Evolutionary conservation across 2,329 filamentous ascomycete genomes (phyloP), one percentile per base, ranked within the genome.

Genomic region (Exophiala oligosperma): DNA sequence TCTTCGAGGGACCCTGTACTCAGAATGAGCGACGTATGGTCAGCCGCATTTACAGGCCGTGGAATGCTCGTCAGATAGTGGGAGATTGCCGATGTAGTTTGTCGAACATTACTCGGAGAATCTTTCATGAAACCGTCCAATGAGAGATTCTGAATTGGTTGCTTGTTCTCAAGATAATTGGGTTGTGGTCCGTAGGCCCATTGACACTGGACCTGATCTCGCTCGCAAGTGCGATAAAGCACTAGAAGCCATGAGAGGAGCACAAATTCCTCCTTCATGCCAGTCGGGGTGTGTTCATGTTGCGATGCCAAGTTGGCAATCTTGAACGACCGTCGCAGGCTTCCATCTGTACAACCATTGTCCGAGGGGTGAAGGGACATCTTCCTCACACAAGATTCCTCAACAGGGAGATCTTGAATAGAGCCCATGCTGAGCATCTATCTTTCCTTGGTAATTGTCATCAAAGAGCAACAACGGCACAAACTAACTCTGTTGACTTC

Each of bases 231-330:
- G 9, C 77, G 71, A 55, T 78, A 56, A 6, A 80, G 73, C 5
- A 77, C 72, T 11, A 79, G 68, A 12, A 79, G 70, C 78, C 78
- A 80, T 41, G 78, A 72, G 37, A 75, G 46, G 9, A 79, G 71
- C 11, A 79, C 17, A 14, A 75, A 52, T 17, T 77, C 76, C n/a
- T 78, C 73, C 56, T 63, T 74, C 66, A 75, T 69, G 29, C 71
- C 68, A 6, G 74, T 76, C 14, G 65, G 64, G 9, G 67, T 70
- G 2, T 35, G 17, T 26, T 11, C 14, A 69, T 54, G 37, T 71
- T 59, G 32, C 9, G 69, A 60, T 9, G 56, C 61, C 55, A 75
- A 67, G 4, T 61, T 66, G 21, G 43, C 40, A n/a, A 75, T 41
- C n/a, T 71, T 58, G 55, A 72, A 71, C 37, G 63, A 65, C 35